Base-by-base conservation (phyloP, 2,329 filamentous ascomycete species). In the Fonsecaea multimorphosa region DNA sequence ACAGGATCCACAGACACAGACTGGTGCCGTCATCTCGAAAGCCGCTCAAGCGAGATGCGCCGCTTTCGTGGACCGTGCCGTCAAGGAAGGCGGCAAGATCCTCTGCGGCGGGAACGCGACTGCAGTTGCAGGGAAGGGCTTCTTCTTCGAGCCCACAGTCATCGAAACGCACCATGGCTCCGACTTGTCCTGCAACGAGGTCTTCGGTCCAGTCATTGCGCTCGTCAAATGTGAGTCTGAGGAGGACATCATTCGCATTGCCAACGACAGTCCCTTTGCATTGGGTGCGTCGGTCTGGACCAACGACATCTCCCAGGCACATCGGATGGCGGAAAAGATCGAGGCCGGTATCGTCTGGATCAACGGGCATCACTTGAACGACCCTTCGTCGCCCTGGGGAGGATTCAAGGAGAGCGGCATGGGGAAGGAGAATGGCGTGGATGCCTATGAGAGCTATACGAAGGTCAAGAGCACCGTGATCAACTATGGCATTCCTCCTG, bases 321-420 rank as follows among this genome's bases (percentile, higher is more conserved):
- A 82, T 67, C 76, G 81, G 1, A 78, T 84, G 0, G 79, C 81
- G 0, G 79, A 78, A 3, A 73, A 72, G 16, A 83, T 85, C 14
- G 81, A 84, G 16, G 79, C 82, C 1, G 82, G 81, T 0, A 83
- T 84, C 32, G 77, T 80, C 32, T 83, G 73, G 79, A 75, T 78
- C 16, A 84, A 82, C 68, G 82, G 78, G 0, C 89, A 91, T 75
- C 89, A 91, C 73, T 83, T 89, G 36, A 91, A 91, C 70, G 89
- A 91, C 70, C 89, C 89, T 0, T 88, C 87, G 70, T 88, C 87
- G 65, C 87, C 89, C 0, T 89, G 89, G 89, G 89, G 89, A 29
- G 87, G 89, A 1, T 80, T 85, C 32, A 87, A 87, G 70, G 82
- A 84, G 1, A 88, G 86, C 69, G 89, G 89, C 0, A 83, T 91